Evolutionary conservation across 495 filamentous ascomycete species (phyloP), one percentile per base, ranked within the genome.

Genomic region (Aspergillus taichungensis): DNA sequence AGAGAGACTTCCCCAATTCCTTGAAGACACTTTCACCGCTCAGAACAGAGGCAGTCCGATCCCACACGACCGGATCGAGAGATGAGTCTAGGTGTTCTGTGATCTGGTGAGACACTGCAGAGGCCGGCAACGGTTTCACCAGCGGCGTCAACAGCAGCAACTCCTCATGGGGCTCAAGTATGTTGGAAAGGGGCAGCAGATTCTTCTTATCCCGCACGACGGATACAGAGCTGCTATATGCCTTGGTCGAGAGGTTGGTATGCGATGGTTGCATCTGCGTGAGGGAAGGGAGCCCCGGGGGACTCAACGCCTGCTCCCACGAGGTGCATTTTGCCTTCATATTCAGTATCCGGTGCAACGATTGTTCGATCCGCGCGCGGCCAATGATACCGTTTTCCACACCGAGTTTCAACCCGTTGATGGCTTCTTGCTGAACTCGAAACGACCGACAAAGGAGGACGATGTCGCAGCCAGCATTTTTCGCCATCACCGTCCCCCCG

Each of bases 401-500:
- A 1, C 88, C 88, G 28, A 90, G 66, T 53, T 92, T 91, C 40
- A 95, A 62, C 3, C 88, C 88, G 3, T 78, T 81, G 53, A 95
- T 83, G 37, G 88, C 88, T 65, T 94, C 88, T 53, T 90, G 77
- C 57, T 95, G 88, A 13, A 87, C 82, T 18, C 84, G 77, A 53
- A 88, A 92, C 11, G 87, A 87, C 14, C 88, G 80, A 55, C 88
- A 95, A 9, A 94, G 72, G 10, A 94, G 72, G 11, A 94, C 78
- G 30, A 94, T 64, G 68, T 95, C 88, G 57, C 88, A 94, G 28
- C 88, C 88, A 12, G 88, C 88, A 58, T 92, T 89, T 45, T 94
- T 85, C 0, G 88, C 88, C 88, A 95, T 95, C 43, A 94, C 87
- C 0, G 86, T 92, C 11, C 88, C 88, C 10, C 87, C 87, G 46